These are phyloP conservation scores for Gossypium rotundifolium DNA, from an alignment of 345 rosid species.

Conservation along the genomic window DNA sequence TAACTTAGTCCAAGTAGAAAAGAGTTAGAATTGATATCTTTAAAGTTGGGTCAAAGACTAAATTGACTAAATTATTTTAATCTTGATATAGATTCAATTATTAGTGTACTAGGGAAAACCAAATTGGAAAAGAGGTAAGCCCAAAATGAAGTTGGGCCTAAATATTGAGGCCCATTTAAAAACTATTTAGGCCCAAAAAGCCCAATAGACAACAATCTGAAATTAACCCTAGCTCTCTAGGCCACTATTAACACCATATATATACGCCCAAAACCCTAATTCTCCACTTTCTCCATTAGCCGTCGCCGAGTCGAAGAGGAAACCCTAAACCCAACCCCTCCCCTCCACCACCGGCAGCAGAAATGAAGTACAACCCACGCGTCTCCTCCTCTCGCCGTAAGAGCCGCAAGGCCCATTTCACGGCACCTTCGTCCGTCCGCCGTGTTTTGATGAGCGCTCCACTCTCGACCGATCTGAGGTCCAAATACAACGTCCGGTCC, in stretches of 20 bases:
- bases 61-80: too few species aligned
- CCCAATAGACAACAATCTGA: neutral
- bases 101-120: too few species aligned
- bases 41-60: too few species aligned
- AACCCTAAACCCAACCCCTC: neutral
- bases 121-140: too few species aligned
- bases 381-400: slow-evolving; percentile 79
- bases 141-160: neutral
- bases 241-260: neutral
- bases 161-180: neutral
- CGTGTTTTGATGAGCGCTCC: slow-evolving; percentile 75
- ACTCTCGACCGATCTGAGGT: slow-evolving; percentile 60
- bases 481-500: slow-evolving; percentile 75
- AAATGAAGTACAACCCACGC: slow-evolving; percentile 74
- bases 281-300: neutral
- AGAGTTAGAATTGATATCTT: too few species aligned
- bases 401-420: slow-evolving; percentile 76
- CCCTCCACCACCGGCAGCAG: neutral
- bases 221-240: slow-evolving; percentile 15
- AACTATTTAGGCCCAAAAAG: neutral
- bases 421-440: slow-evolving; percentile 63
- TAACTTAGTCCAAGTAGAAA: too few species aligned
- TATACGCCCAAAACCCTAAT: neutral
- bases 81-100: too few species aligned
- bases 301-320: neutral